phyloP scores from a whole-genome alignment of 1,284 basidiomycete genomes.

The Ustilago trichophora region DNA sequence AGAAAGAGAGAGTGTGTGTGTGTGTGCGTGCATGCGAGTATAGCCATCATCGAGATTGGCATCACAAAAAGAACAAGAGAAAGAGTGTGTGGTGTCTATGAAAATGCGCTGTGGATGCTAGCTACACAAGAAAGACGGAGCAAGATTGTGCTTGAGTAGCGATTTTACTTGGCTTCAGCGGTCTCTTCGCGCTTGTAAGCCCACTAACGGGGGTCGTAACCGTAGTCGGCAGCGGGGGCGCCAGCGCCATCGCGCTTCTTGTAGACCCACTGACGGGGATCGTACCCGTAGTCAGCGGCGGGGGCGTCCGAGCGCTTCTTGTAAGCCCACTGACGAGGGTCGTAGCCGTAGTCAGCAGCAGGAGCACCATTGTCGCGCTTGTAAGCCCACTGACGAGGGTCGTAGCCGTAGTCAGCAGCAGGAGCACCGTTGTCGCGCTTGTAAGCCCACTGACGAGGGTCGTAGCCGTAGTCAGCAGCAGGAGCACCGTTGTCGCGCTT shows the following conservation, averaged over 20 bases:
- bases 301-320: constrained; percentile 5
- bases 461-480: constrained; percentile 6
- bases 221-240: constrained; percentile 12
- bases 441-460: constrained; percentile 5
- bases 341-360: constrained; percentile 13
- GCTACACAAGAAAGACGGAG: no score
- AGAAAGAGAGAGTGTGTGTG: background rate
- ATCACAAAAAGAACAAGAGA: no score
- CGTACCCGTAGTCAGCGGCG: constrained; percentile 12
- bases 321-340: constrained; percentile 12
- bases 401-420: constrained; percentile 14
- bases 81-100: background rate
- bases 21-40: background rate
- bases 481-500: constrained; percentile 9
- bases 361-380: constrained; percentile 6
- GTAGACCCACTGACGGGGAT: constrained; percentile 15
- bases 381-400: constrained; percentile 10
- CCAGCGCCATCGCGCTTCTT: constrained; percentile 2
- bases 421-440: constrained; percentile 8
- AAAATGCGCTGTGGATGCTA: no score
- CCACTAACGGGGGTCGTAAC: constrained; percentile 13
- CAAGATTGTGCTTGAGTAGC: no score
- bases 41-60: background rate
- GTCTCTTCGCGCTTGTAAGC: constrained; percentile 10
- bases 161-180: constrained; percentile 1